A percentile compares a stretch with the other conserved stretches of the same genome.
Conservation (phyloP, 2,329 filamentous ascomycete species). For the Coleophoma eucalyptorum region DNA sequence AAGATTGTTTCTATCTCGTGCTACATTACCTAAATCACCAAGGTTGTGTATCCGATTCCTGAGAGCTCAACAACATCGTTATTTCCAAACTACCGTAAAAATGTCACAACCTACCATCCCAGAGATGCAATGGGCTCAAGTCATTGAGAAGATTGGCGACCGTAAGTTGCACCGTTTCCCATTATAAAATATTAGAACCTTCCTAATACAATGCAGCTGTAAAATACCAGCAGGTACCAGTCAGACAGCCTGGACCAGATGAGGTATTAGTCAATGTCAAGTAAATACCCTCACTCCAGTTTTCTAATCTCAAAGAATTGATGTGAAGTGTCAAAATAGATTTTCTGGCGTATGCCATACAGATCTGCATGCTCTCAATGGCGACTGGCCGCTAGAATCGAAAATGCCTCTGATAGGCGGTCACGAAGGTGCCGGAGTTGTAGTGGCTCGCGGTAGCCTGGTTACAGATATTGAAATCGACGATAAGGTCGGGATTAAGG, state of each 20-base stretch:
- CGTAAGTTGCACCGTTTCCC: constrained; percentile 41
- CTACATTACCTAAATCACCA: no score
- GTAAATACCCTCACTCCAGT: no score
- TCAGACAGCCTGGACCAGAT: constrained; percentile 76
- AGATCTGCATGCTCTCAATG: constrained; percentile 76
- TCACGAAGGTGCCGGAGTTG: constrained; percentile 74
- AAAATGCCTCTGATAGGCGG: constrained; percentile 87
- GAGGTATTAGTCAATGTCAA: constrained; percentile 91
- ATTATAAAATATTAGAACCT: no score
- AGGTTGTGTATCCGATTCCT: no score
- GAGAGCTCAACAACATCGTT: no score
- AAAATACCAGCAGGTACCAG: constrained; percentile 77
- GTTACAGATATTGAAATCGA: constrained; percentile 77
- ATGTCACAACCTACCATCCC: no score
- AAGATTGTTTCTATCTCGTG: no score
- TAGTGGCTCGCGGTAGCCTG: constrained; percentile 75
- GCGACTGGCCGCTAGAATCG: constrained; percentile 81
- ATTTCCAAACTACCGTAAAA: no score
- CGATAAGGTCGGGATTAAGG: constrained; percentile 79
- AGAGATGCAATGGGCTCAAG: constrained; percentile 84
- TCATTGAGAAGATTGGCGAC: constrained; percentile 77
- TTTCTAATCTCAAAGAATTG: no score
- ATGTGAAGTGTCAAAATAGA: no score
- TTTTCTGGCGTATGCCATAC: constrained; percentile 90
- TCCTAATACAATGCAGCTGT: constrained; percentile 39